phyloP scores from a whole-genome alignment of 495 filamentous ascomycete species.

The Xylaria cubensis region DNA sequence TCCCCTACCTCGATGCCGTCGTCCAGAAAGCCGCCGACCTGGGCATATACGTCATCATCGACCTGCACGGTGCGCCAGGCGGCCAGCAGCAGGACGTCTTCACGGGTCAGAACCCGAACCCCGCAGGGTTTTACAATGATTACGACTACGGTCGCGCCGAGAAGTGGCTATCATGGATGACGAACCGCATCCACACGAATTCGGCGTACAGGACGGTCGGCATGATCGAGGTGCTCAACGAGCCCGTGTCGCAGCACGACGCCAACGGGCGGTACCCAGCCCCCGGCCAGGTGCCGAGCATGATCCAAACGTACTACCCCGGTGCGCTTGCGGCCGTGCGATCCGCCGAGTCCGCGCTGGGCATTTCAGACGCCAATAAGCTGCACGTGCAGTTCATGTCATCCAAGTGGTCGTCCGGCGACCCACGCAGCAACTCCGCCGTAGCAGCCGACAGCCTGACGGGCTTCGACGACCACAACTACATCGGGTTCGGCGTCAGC shows the following conservation, averaged over 20 bases:
- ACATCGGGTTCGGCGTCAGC: slow-evolving; percentile 53
- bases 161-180: slow-evolving; percentile 64
- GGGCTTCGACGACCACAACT: slow-evolving; percentile 59
- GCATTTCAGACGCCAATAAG: slow-evolving; percentile 46
- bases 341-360: slow-evolving; percentile 50
- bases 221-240: slow-evolving; percentile 66
- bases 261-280: slow-evolving; percentile 29
- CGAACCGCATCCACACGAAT: slow-evolving; percentile 57
- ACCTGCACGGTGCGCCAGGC: slow-evolving; percentile 65
- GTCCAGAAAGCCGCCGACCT: slow-evolving; percentile 61
- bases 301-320: slow-evolving; percentile 55
- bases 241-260: slow-evolving; percentile 50
- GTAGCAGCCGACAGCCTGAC: slow-evolving; percentile 50
- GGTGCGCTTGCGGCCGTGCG: slow-evolving; percentile 60
- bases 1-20: slow-evolving; percentile 57
- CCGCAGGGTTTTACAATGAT: slow-evolving; percentile 59
- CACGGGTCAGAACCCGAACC: slow-evolving; percentile 57
- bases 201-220: slow-evolving; percentile 61
- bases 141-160: slow-evolving; percentile 62
- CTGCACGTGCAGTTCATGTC: slow-evolving; percentile 66
- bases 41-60: slow-evolving; percentile 67
- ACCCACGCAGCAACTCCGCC: slow-evolving; percentile 48
- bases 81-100: slow-evolving; percentile 59
- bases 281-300: slow-evolving; percentile 32
- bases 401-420: slow-evolving; percentile 57